These are phyloP conservation scores for Casuarina glauca DNA, from an alignment of 306 rosid species.

Conservation along the genomic window DNA sequence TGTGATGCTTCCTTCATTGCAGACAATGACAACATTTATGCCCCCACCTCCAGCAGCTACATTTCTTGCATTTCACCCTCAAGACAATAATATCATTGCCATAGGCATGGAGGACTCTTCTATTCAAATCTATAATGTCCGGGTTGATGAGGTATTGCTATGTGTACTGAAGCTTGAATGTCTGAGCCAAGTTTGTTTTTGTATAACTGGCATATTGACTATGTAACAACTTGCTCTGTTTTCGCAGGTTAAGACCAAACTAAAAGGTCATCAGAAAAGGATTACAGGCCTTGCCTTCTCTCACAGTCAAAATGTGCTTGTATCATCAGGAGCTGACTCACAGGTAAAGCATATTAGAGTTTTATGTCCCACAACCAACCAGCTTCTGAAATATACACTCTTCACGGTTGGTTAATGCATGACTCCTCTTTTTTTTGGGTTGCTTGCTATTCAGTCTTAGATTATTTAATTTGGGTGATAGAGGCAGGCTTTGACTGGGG, in stretches of 20 bases:
- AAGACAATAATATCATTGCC: slow-evolving; percentile 96
- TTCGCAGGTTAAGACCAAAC: slow-evolving; percentile 83
- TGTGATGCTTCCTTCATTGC: slow-evolving; percentile 35
- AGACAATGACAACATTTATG: slow-evolving; percentile 99
- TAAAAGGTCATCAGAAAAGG: slow-evolving; percentile 98
- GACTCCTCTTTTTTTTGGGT: slow-evolving; percentile 2
- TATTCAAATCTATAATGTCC: slow-evolving; percentile 91
- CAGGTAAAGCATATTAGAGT: slow-evolving; percentile 61
- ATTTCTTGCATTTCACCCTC: slow-evolving; percentile 97
- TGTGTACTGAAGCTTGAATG: slow-evolving; percentile 19
- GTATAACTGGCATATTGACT: slow-evolving; percentile 2
- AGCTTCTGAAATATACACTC: neutral
- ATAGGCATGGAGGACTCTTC: slow-evolving; percentile 99
- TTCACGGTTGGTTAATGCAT: slow-evolving; percentile 12
- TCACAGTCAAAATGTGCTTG: slow-evolving; percentile 79
- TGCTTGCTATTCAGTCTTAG: neutral
- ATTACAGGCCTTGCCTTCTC: slow-evolving; percentile 99
- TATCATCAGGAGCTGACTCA: slow-evolving; percentile 98
- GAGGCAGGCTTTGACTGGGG: slow-evolving; percentile 1
- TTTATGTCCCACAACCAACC: slow-evolving; percentile 21
- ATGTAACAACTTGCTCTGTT: slow-evolving; percentile 18
- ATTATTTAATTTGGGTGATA: neutral
- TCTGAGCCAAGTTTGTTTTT: slow-evolving; percentile 16
- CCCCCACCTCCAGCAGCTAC: slow-evolving; percentile 99
- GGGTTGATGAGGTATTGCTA: slow-evolving; percentile 84